Percentiles rank a stretch among this genome's conserved stretches.
Conservation (phyloP, 176 grass and related monocot genomes). For the Sorghum bicolor region DNA sequence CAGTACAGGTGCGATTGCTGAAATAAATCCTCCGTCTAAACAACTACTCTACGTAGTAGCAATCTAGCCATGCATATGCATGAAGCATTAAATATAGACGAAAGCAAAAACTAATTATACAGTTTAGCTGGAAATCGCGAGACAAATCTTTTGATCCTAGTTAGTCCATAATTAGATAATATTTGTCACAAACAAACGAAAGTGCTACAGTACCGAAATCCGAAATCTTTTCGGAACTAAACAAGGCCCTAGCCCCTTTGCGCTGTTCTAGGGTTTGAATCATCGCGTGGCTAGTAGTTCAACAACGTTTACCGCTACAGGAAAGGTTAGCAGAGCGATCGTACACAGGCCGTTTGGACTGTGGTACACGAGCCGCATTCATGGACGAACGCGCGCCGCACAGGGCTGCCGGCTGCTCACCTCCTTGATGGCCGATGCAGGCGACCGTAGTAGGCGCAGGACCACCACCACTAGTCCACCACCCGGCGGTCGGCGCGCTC, state of each 20-base stretch:
- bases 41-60: too few species aligned
- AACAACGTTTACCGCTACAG: background rate
- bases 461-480: background rate
- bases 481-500: background rate
- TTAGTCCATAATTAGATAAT: too few species aligned
- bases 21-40: background rate
- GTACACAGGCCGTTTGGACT: background rate
- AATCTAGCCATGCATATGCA: too few species aligned
- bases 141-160: too few species aligned
- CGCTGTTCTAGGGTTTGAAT: background rate
- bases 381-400: background rate
- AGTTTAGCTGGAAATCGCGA: too few species aligned
- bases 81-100: too few species aligned
- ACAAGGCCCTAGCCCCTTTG: too few species aligned
- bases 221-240: too few species aligned
- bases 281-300: background rate
- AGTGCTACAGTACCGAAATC: too few species aligned
- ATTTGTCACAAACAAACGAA: too few species aligned
- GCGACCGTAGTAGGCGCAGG: conserved; percentile 6
- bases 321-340: background rate
- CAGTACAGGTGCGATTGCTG: background rate
- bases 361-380: background rate
- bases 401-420: background rate
- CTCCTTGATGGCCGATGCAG: conserved; percentile 29
- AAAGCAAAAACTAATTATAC: too few species aligned